phyloP scores from a whole-genome alignment of 371 early-diverging fungal species.

The Mortierella sp. region DNA sequence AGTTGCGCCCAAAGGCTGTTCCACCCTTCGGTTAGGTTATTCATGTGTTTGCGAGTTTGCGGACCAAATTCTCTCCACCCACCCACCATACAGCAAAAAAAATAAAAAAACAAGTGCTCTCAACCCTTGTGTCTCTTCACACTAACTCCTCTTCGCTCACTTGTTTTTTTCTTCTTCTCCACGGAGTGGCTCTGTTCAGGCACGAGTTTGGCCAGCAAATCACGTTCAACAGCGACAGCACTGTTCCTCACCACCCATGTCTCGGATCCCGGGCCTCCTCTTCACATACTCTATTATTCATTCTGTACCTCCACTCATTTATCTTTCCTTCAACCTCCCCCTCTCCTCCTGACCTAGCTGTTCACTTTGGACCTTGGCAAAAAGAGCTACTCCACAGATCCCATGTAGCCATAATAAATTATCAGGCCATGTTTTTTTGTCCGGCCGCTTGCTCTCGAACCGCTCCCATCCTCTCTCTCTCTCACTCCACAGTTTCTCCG shows the following conservation, averaged over 20 bases:
- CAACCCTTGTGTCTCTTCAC: too few relatives aligned
- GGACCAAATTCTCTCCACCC: slow-evolving; percentile 4
- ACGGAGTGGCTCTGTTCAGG: slow-evolving; percentile 1
- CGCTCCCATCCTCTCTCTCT: not conserved
- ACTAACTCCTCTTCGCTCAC: not conserved
- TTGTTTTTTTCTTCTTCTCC: slow-evolving; percentile 6
- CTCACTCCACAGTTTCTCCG: slow-evolving; percentile 10
- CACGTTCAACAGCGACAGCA: slow-evolving; percentile 25
- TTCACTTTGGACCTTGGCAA: not conserved
- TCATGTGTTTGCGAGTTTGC: slow-evolving; percentile 27
- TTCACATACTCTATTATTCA: not conserved
- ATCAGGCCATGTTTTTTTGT: too few relatives aligned
- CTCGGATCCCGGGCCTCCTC: slow-evolving; percentile 5
- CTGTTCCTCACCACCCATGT: not conserved
- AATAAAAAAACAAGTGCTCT: not conserved
- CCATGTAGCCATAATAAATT: too few relatives aligned
- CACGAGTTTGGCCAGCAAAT: slow-evolving; percentile 15
- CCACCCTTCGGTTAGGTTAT: slow-evolving; percentile 21
- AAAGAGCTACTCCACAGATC: too few relatives aligned
- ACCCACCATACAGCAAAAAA: slow-evolving; percentile 5
- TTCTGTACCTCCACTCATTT: not conserved
- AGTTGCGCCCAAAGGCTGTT: not conserved
- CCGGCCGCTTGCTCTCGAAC: too few relatives aligned
- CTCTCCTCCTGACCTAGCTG: slow-evolving; percentile 5
- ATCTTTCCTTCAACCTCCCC: not conserved